Evolutionary conservation across 345 rosid genomes (phyloP).

Genomic region (Citrus unshiu): DNA sequence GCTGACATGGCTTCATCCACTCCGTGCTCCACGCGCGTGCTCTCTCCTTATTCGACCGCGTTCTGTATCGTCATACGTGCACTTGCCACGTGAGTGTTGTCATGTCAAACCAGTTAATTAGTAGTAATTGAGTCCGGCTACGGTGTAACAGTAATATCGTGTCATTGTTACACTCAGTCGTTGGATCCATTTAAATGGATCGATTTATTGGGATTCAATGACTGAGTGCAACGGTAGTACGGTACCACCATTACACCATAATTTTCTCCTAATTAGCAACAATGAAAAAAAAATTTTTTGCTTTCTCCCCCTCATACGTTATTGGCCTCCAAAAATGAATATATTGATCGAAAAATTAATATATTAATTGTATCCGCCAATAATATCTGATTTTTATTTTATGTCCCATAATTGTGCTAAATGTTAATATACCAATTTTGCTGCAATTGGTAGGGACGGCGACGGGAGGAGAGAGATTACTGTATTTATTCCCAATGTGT

Average conservation of each 20-base stretch:
- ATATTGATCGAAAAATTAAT: too few species aligned
- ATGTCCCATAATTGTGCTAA: too few species aligned
- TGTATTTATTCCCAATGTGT: accelerated
- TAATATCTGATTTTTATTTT: too few species aligned
- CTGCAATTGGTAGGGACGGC: too few species aligned
- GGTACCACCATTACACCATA: accelerated
- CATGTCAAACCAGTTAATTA: neutral
- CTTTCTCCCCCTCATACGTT: too few species aligned
- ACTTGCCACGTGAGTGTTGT: neutral
- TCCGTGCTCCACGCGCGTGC: neutral
- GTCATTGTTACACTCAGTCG: accelerated
- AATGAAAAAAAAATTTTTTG: neutral
- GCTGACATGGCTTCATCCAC: neutral
- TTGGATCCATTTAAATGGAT: accelerated
- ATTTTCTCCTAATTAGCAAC: neutral
- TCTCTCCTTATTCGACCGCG: neutral
- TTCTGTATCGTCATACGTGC: neutral
- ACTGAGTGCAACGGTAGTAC: accelerated
- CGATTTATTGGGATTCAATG: accelerated
- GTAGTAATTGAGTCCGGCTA: accelerated
- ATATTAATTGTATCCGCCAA: too few species aligned
- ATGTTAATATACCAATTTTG: too few species aligned
- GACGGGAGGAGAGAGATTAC: accelerated
- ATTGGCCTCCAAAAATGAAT: too few species aligned
- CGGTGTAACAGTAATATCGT: accelerated